These are phyloP conservation scores for Penicillium malachiteum DNA, from an alignment of 495 filamentous ascomycete genomes.

Conservation along the genomic window DNA sequence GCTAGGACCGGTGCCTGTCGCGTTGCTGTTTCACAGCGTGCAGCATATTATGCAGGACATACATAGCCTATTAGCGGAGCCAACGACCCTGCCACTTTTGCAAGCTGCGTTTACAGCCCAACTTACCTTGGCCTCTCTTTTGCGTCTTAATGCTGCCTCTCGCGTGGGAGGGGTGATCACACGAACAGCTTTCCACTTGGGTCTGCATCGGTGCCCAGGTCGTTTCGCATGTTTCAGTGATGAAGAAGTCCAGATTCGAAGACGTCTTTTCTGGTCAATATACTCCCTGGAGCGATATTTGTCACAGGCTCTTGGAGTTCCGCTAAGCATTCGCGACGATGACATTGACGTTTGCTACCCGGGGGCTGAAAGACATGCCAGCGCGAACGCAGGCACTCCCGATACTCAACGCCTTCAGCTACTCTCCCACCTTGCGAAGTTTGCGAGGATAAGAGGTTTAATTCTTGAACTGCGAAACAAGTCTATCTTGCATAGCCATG, in stretches of 20 bases:
- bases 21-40: slow-evolving; percentile 37
- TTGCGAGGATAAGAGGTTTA: slow-evolving; percentile 40
- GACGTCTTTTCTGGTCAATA: slow-evolving; percentile 51
- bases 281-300: slow-evolving; percentile 51
- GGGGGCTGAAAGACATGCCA: slow-evolving; percentile 33
- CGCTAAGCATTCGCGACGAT: slow-evolving; percentile 50
- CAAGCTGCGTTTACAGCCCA: slow-evolving; percentile 47
- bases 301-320: slow-evolving; percentile 48
- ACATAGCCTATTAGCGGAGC: slow-evolving; percentile 32
- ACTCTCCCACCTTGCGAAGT: slow-evolving; percentile 40
- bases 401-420: slow-evolving; percentile 30
- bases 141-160: slow-evolving; percentile 50
- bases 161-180: slow-evolving; percentile 46
- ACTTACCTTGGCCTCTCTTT: slow-evolving; percentile 45
- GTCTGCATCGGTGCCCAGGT: slow-evolving; percentile 48
- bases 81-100: slow-evolving; percentile 36
- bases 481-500: slow-evolving; percentile 40
- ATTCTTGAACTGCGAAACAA: slow-evolving; percentile 49
- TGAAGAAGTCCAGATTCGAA: slow-evolving; percentile 39
- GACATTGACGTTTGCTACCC: slow-evolving; percentile 55
- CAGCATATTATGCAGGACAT: slow-evolving; percentile 39
- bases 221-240: slow-evolving; percentile 40
- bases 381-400: not conserved
- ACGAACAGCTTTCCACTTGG: slow-evolving; percentile 47
- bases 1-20: slow-evolving; percentile 25